Evolutionary conservation across 2,329 filamentous ascomycete genomes (phyloP), one percentile per base, ranked within the genome.

Genomic region (Aureobasidium sp.): DNA sequence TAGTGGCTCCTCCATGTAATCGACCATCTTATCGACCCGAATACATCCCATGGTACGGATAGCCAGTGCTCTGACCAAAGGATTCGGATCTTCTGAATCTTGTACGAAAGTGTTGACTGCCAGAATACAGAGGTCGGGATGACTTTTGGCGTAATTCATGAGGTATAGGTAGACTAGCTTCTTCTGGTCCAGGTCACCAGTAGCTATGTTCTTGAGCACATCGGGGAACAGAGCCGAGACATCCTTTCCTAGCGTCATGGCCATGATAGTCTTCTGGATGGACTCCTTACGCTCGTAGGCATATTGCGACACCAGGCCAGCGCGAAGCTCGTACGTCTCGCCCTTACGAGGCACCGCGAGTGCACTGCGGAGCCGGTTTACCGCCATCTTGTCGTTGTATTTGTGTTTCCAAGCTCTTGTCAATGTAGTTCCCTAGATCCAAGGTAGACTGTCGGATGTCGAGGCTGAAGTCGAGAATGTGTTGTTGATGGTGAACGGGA

Each of bases 191-290:
- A 99, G 79, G 72, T 99, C 94, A 50, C 78, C 81, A 1, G 94
- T 99, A 63, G 94, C 94, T 76, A 99, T 99, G 73, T 99, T 99
- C 83, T 99, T 99, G 67, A 99, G 81, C 37, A 99, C 94, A 73
- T 99, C 94, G 1, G 94, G 94, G 74, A 99, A 99, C 66, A 99
- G 81, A 62, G 92, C 90, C 60, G 94, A 99, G 64, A 99, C 94
- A 78, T 99, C 94, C 77, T 99, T 99, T 75, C 94, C 94, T 69
- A 99, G 77, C 1, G 94, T 99, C 94, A 99, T 99, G 74, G 94
- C 92, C 92, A 97, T 97, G 79, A 99, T 99, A 67, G 94, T 99
- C 83, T 96, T 97, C 75, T 99, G 94, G 70, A 99, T 99, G 27
- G 94, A 90, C 81, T 99, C 94, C 78, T 99, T 99, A 72, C 85